These are phyloP conservation scores for Rubia balearica DNA, from an alignment of 305 asterid species.

Conservation along the genomic window DNA sequence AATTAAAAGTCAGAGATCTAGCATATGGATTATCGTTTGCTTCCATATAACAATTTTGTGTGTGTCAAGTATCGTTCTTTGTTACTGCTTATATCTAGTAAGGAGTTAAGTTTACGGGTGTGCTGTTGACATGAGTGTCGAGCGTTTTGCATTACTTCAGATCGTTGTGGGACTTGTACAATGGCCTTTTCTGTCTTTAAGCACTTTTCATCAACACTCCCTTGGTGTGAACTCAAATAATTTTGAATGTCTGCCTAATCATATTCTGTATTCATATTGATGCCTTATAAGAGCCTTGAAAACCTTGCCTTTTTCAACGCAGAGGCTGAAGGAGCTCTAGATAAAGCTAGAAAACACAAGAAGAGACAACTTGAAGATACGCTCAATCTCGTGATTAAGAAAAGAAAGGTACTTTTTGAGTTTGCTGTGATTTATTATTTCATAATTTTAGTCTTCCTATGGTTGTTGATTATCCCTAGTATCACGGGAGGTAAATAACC, in stretches of 20 bases:
- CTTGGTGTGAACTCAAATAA: not conserved
- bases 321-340: constrained; percentile 99
- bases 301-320: constrained; percentile 24
- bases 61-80: not conserved
- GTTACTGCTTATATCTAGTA: not conserved
- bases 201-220: not conserved
- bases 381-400: constrained; percentile 82
- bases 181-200: not conserved
- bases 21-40: not conserved
- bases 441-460: not conserved
- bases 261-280: not conserved
- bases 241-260: not conserved
- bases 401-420: constrained; percentile 56
- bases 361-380: constrained; percentile 99
- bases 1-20: not conserved
- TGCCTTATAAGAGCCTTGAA: constrained; percentile 1
- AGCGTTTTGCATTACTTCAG: not conserved
- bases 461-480: not conserved
- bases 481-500: not conserved
- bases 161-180: not conserved
- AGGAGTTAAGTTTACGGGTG: not conserved
- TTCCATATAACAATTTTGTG: not conserved
- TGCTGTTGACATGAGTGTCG: not conserved
- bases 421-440: not conserved
- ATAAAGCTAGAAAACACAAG: constrained; percentile 98